Base-by-base conservation (phyloP, 352 stramenopile species). In the Vaucheria bursata region DNA sequence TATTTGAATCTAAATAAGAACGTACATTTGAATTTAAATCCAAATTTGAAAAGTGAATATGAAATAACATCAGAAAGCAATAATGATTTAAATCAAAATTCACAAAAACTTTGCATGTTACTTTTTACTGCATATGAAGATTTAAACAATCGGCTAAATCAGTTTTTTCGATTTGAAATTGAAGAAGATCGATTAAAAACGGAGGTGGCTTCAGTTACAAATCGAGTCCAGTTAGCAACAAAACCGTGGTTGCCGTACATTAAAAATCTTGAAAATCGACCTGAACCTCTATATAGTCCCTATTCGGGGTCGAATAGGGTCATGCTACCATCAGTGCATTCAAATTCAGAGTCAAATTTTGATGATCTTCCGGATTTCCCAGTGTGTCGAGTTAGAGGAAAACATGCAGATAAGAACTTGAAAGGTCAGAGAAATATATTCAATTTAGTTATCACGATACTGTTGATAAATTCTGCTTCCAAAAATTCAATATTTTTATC, bases 81-180 rank as follows among this genome's bases (percentile, higher is more conserved):
- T n/a, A n/a, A n/a, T n/a, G n/a, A n/a, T n/a, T n/a, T n/a, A n/a
- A n/a, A n/a, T n/a, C n/a, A n/a, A n/a, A n/a, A n/a, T n/a, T n/a
- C n/a, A n/a, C n/a, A n/a, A n/a, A n/a, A n/a, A n/a, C n/a, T n/a
- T n/a, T 25, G n/a, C 29, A 67, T 34, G 33, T 64, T 18, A 7
- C 35, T 74, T 34, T 8, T 68, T 78, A 32, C 76, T 53, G 66
- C 52, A 45, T 4, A n/a, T 52, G 37, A 25, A 80, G n/a, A 25
- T 70, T 31, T 74, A 77, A 0, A 29, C 29, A 80, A 66, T 2
- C 38, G 66, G 29, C 36, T 75, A 36, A 25, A 78, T 31, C 38
- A 87, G 7, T 96, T 96, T 78, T 96, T 96, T 79, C 88, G 89
- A 77, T 96, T 96, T 84, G 91, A 97, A 77, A 94, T 97, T 53